These are phyloP conservation scores for Lipomyces starkeyi DNA, from an alignment of 805 yeast species.

Conservation along the genomic window DNA sequence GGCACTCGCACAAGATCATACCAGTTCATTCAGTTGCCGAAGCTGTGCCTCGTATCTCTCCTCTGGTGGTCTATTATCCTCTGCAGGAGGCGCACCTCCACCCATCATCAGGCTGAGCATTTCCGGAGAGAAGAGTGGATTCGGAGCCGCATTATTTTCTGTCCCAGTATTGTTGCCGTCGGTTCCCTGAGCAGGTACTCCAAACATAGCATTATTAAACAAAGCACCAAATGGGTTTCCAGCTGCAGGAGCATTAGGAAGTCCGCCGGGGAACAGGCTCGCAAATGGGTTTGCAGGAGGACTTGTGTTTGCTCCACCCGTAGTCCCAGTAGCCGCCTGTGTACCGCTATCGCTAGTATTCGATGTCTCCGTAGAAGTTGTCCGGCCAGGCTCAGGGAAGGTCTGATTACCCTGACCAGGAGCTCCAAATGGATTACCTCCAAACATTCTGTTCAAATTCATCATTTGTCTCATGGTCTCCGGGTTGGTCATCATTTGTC, in stretches of 20 bases:
- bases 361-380: conserved; percentile 36
- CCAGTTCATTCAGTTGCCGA: conserved; percentile 76
- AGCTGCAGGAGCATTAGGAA: conserved; percentile 54
- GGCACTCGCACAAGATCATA: conserved; percentile 1
- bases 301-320: conserved; percentile 33
- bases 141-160: conserved; percentile 20
- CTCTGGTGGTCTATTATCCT: conserved; percentile 77
- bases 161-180: conserved; percentile 34
- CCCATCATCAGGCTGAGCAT: conserved; percentile 30
- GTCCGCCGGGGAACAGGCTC: conserved; percentile 50
- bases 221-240: conserved; percentile 47
- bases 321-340: conserved; percentile 31
- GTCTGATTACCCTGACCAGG: conserved; percentile 43
- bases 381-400: conserved; percentile 46
- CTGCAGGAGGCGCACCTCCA: conserved; percentile 50
- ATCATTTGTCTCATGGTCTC: conserved; percentile 82
- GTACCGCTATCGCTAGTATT: conserved; percentile 37
- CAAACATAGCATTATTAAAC: conserved; percentile 57
- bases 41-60: conserved; percentile 74
- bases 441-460: conserved; percentile 65
- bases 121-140: conserved; percentile 34
- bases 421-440: conserved; percentile 38
- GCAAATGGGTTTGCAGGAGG: conserved; percentile 60
- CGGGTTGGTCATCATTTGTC: conserved; percentile 83
- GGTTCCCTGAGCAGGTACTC: conserved; percentile 47